Evolutionary conservation across 495 filamentous ascomycete genomes (phyloP).

Genomic region (Neurospora sp.): DNA sequence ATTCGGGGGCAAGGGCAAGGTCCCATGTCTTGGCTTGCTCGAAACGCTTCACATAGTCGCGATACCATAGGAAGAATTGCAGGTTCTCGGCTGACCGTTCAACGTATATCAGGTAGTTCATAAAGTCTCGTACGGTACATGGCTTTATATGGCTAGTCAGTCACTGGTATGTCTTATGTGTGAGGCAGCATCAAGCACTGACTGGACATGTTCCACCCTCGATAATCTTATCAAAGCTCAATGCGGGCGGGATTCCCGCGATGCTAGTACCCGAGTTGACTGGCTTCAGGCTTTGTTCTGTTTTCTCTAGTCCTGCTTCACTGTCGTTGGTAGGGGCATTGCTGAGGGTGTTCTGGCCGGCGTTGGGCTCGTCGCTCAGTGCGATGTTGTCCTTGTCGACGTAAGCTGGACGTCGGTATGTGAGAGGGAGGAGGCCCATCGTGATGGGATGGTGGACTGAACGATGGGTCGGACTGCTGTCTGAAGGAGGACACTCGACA

Average conservation of each 20-base stretch:
- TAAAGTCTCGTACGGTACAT: slow-evolving; percentile 63
- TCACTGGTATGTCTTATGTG: neutral
- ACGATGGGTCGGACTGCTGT: neutral
- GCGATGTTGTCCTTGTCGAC: slow-evolving; percentile 17
- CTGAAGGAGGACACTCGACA: neutral
- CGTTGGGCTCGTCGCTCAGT: slow-evolving; percentile 3
- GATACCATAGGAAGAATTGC: slow-evolving; percentile 70
- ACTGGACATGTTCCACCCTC: slow-evolving; percentile 69
- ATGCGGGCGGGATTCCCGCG: slow-evolving; percentile 51
- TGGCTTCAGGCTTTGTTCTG: slow-evolving; percentile 12
- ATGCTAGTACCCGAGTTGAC: slow-evolving; percentile 4
- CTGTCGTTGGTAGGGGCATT: slow-evolving; percentile 4
- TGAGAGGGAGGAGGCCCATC: slow-evolving; percentile 26
- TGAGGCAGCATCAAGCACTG: slow-evolving; percentile 17
- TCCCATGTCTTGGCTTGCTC: slow-evolving; percentile 40
- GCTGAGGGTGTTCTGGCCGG: slow-evolving; percentile 15
- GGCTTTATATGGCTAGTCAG: slow-evolving; percentile 38
- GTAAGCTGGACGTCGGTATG: slow-evolving; percentile 28
- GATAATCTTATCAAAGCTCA: slow-evolving; percentile 64
- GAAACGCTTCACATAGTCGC: slow-evolving; percentile 56
- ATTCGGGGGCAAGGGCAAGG: slow-evolving; percentile 47
- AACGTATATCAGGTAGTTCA: slow-evolving; percentile 70
- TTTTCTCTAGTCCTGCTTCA: slow-evolving; percentile 5
- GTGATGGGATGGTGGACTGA: neutral
- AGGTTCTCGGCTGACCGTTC: slow-evolving; percentile 68